A percentile compares a stretch with the other conserved stretches of the same genome.
Conservation (phyloP, 2,329 filamentous ascomycete genomes). For the Trichoderma koningii region DNA sequence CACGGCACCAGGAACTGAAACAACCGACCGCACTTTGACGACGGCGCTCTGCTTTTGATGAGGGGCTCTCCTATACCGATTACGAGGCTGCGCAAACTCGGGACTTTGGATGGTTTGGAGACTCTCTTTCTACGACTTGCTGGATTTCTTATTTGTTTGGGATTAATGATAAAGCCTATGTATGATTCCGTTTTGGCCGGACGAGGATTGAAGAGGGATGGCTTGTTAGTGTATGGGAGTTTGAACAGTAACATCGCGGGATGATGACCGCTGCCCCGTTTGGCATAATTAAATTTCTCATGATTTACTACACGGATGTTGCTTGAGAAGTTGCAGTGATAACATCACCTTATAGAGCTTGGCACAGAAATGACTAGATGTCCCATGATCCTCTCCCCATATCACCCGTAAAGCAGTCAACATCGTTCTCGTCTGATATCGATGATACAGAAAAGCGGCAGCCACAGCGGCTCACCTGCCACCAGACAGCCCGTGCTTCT, state of each 20-base stretch:
- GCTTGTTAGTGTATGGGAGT: slow-evolving; percentile 3
- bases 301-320: slow-evolving; percentile 4
- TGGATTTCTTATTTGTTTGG: not conserved
- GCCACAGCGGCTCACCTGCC: slow-evolving; percentile 1
- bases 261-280: slow-evolving; percentile 3
- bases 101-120: no score
- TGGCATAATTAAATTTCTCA: not conserved
- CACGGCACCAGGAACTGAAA: slow-evolving; percentile 24
- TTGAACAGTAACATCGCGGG: slow-evolving; percentile 6
- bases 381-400: no score
- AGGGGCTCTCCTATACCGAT: not conserved
- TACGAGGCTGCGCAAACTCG: no score
- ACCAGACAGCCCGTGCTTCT: not conserved
- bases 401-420: no score
- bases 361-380: not conserved
- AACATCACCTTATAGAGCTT: not conserved
- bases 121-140: no score
- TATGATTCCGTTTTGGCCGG: not conserved
- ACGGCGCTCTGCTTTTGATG: slow-evolving; percentile 5
- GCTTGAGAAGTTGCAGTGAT: not conserved
- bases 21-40: not conserved
- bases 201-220: not conserved
- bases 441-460: not conserved
- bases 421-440: not conserved
- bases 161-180: no score